phyloP scores from a whole-genome alignment of 2,329 filamentous ascomycete genomes.

The Fusarium solani-melongenae region DNA sequence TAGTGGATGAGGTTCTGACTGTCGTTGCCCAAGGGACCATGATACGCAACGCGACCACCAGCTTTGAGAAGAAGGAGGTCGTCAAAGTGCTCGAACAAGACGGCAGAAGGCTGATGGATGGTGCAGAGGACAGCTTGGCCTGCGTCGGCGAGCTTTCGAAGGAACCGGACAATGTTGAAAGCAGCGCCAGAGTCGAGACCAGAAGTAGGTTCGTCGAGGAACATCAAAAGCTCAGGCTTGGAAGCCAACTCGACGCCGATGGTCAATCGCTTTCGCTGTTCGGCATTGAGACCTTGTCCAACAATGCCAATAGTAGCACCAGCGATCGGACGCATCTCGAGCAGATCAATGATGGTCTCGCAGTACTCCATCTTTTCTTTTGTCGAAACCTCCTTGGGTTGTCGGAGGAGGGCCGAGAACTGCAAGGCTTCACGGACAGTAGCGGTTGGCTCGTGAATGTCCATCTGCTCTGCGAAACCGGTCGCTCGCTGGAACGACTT shows the following conservation, averaged over 20 bases:
- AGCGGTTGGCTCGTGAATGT: slow-evolving; percentile 73
- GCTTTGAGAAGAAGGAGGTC: slow-evolving; percentile 64
- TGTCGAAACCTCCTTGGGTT: slow-evolving; percentile 65
- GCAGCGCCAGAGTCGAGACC: slow-evolving; percentile 69
- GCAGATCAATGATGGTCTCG: slow-evolving; percentile 74
- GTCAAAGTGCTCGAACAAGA: slow-evolving; percentile 68
- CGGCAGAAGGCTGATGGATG: slow-evolving; percentile 68
- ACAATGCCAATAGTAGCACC: slow-evolving; percentile 71
- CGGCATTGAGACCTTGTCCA: slow-evolving; percentile 69
- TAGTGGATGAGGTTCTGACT: slow-evolving; percentile 61
- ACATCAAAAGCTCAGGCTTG: slow-evolving; percentile 70
- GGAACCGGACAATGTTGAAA: slow-evolving; percentile 70
- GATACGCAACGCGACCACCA: slow-evolving; percentile 65
- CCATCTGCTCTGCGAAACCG: slow-evolving; percentile 74
- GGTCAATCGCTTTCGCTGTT: slow-evolving; percentile 67
- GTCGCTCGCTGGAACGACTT: slow-evolving; percentile 84
- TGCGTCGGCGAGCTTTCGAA: slow-evolving; percentile 69
- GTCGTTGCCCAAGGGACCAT: slow-evolving; percentile 64
- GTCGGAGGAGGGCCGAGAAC: slow-evolving; percentile 74
- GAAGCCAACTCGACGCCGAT: slow-evolving; percentile 67
- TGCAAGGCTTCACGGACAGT: slow-evolving; percentile 74
- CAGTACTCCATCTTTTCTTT: slow-evolving; percentile 75
- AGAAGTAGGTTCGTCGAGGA: slow-evolving; percentile 72
- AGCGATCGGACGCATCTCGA: slow-evolving; percentile 76
- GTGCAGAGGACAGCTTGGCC: slow-evolving; percentile 71